A percentile compares a stretch with the other conserved stretches of the same genome.
Conservation (phyloP, 805 yeast genomes). For the Torulaspora indica region DNA sequence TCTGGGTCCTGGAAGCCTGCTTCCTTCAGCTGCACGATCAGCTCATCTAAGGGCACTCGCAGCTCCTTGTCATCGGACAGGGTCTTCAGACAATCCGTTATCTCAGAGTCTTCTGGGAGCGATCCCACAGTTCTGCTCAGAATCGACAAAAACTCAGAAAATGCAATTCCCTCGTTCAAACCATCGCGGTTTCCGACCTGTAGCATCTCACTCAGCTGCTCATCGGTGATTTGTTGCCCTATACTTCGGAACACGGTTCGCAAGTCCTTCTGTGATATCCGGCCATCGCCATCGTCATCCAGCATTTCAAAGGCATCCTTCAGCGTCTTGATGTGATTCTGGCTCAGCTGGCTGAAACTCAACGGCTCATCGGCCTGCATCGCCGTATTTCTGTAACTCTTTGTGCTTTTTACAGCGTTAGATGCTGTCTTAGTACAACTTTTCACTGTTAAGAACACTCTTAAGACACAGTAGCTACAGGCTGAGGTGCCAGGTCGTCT, state of each 20-base stretch:
- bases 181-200: conserved; percentile 19
- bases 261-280: conserved; percentile 53
- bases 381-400: neutral
- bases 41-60: conserved; percentile 45
- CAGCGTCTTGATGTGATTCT: conserved; percentile 59
- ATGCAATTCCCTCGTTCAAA: conserved; percentile 41
- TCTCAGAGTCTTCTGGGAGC: conserved; percentile 48
- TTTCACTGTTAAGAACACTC: neutral
- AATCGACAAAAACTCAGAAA: conserved; percentile 60
- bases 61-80: conserved; percentile 40
- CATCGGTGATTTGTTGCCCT: conserved; percentile 44
- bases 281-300: conserved; percentile 77
- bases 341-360: conserved; percentile 44
- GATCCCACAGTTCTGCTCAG: conserved; percentile 53
- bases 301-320: conserved; percentile 73
- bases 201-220: conserved; percentile 50
- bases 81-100: conserved; percentile 55
- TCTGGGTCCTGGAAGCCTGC: conserved; percentile 37
- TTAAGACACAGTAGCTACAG: neutral
- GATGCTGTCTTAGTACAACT: neutral
- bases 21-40: conserved; percentile 49
- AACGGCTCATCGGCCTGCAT: conserved; percentile 33
- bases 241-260: conserved; percentile 48
- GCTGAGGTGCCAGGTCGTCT: neutral
- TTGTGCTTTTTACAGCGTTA: neutral